Evolutionary conservation across 1,139 yeast genomes (phyloP), one percentile per base, ranked within the genome.

Genomic region (Suhomyces maxii): DNA sequence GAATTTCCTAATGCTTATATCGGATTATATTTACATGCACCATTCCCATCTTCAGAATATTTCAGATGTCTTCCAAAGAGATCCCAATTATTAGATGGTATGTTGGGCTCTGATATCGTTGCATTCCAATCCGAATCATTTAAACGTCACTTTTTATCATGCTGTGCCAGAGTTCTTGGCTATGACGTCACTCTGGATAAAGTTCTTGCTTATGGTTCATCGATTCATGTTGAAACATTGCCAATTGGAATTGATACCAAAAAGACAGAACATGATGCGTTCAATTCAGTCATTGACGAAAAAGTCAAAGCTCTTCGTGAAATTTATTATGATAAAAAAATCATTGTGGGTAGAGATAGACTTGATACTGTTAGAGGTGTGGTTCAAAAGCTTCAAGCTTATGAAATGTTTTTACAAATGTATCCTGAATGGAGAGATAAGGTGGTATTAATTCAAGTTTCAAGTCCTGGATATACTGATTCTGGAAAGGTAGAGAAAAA

Each of bases 31-130:
- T 69, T 91, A 55, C 98, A 91, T 64, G 80, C 89, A 6, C 96
- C 97, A 11, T 90, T 95, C 78, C 98, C 99, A 9, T 87, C 96
- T 36, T 85, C 91, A n/a, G 99, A 93, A 67, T 89, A 90, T 63
- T 89, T 93, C 69, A 77, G 97, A 50, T 87, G 96, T 54, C 69
- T 93, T 39, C 85, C 97, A 36, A 87, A 88, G 65, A 79, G 99
- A 55, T 77, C 83, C 46, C 86, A 87, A 58, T 73, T 93, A 42
- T 73, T 93, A 50, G 96, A 89, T 60, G 98, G 99, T 25, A 79
- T 93, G 79, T 76, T 95, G 47, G 98, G 98, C 23, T 84, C 97
- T 6, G 89, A 89, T 62, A 79, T 84, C 56, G 79, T 93, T 43
- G 90, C 88, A 7, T 89, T 93, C 67, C 99, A 93, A 65, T 83